A percentile compares a stretch with the other conserved stretches of the same genome.
phyloP scores from a whole-genome alignment of 225 moss, liverwort and hornwort species.

The Marchantia polymorpha region DNA sequence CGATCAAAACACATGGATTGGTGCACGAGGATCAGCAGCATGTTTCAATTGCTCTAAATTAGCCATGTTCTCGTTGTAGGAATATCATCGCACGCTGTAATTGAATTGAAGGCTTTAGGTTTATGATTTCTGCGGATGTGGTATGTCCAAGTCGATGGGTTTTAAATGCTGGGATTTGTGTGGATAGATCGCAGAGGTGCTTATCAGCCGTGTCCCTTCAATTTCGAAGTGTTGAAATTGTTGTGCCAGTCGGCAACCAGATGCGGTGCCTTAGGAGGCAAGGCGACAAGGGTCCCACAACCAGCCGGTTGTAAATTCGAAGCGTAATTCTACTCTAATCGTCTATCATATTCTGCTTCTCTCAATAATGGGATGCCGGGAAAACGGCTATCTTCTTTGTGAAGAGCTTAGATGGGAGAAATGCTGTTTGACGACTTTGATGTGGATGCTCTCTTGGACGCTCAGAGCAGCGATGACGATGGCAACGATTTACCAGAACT shows the following conservation, averaged over 20 bases:
- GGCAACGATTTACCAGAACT: constrained; percentile 48
- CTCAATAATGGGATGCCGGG: constrained; percentile 52
- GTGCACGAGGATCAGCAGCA: background rate
- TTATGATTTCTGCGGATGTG: background rate
- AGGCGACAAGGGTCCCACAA: background rate
- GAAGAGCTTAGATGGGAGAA: constrained; percentile 37
- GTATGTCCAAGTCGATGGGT: background rate
- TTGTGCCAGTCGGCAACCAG: too few species aligned
- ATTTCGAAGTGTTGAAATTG: background rate
- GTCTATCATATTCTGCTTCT: background rate
- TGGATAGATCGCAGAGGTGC: background rate
- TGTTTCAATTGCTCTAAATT: background rate
- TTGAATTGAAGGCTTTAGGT: constrained; percentile 5
- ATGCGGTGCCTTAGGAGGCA: background rate
- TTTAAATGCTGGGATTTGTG: background rate
- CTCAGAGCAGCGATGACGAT: constrained; percentile 61
- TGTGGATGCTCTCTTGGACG: constrained; percentile 66
- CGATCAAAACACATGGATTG: background rate
- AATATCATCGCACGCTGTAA: background rate
- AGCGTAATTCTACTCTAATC: background rate
- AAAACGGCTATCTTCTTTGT: constrained; percentile 27
- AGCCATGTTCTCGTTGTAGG: background rate
- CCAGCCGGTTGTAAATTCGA: background rate
- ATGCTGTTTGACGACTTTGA: constrained; percentile 61
- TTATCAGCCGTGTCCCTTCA: background rate